Base-by-base conservation (phyloP, 306 rosid species). In the Castanea mollissima region DNA sequence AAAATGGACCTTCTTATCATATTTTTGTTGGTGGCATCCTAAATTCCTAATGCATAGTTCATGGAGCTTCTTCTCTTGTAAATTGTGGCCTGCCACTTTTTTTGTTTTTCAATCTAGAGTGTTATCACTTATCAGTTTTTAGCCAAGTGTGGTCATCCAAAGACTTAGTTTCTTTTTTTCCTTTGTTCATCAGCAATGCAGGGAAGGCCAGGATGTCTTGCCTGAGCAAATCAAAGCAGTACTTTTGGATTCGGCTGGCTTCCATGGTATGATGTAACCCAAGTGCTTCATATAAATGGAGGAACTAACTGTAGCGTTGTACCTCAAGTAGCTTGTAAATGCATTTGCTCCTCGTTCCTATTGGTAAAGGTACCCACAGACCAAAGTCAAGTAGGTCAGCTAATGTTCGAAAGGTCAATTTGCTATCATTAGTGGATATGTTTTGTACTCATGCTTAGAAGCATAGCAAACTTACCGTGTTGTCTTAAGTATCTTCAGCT, bases 151-250 rank as follows among this genome's bases (percentile, higher is more conserved):
- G 20, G 58, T 71, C 27, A 1, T 49, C 31, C 23, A 35, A 44
- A 29, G 34, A 34, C 68, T 75, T 19, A 80, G 46, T 54, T 11
- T 63, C 56, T 8, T 76, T 77, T 41, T 56, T 76, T 49, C 52
- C 44, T 73, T 74, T 85, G 76, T 73, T 62, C 46, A 78, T 23
- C 95, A 92, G 98, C 99, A 95, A 91, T 91, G 94, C 87, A 87
- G 83, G 88, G 99, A 92, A 85, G 94, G 92, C 27, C 95, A 93
- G 83, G 94, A 93, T 63, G 89, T 91, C 9, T 78, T 75, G 51
- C 98, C 99, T 1, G 99, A 95, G 88, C 91, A 91, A 55, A 90
- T 95, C 4, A 95, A 89, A 79, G 96, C 97, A 5, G 94, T 86
- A 49, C 95, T 95, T 14, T 76, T 91, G 93, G 98, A 92, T 83